Evolutionary conservation across 1,284 basidiomycete species (phyloP), one percentile per base, ranked within the genome.

Genomic region (Schizophyllum commune): DNA sequence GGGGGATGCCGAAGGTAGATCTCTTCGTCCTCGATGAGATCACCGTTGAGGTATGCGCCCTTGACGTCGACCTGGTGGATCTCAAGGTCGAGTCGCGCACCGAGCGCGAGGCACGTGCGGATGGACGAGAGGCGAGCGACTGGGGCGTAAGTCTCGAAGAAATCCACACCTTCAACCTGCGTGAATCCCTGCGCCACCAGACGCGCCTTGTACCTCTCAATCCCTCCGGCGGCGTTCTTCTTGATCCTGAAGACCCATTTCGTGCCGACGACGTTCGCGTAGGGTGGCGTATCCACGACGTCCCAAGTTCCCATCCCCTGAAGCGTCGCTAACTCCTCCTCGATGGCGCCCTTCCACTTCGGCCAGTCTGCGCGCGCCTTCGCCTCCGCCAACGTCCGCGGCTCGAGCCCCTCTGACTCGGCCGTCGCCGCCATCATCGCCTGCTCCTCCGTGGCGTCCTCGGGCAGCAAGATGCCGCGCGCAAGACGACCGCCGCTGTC

Each of bases 321-420:
- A 39, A 67, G 60, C 5, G 60, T 58, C 54, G 53, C 62, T 55
- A 62, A 65, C 59, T 67, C 65, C 60, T 67, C 63, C 57, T 65
- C n/a, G 55, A 67, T 65, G n/a, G 65, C 64, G 7, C 3, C 47
- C 59, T 60, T 56, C 66, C 66, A 67, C 11, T 51, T 51, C n/a
- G 47, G 47, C 47, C 47, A 51, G 11, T 51, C 47, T 11, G 47
- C 11, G 11, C n/a, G 47, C n/a, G 11, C 11, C n/a, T 51, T 51
- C 11, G 47, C 47, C n/a, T 51, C 47, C 11, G 47, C 47, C 11
- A 51, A n/a, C 11, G 47, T 11, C 11, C n/a, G 47, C n/a, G 47
- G 47, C n/a, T 51, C n/a, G 47, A 51, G 47, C n/a, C 11, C n/a
- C n/a, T 51, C 47, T 51, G 47, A 11, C 11, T 51, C n/a, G 11